A percentile compares a stretch with the other conserved stretches of the same genome.
phyloP scores from a whole-genome alignment of 805 yeast species.

The Middelhovenomyces tepae region DNA sequence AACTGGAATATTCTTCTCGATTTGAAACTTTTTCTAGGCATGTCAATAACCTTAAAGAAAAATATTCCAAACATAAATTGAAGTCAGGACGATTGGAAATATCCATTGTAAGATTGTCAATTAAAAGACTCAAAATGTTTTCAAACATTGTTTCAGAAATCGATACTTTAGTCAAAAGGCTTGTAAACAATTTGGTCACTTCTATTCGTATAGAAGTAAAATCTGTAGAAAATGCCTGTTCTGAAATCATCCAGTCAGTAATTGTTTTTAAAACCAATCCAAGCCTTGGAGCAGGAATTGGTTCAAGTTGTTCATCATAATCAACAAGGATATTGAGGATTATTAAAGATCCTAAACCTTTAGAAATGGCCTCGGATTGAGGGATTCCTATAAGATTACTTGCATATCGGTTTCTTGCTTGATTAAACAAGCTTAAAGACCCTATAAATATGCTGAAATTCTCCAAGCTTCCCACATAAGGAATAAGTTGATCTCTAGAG shows the following conservation, averaged over 20 bases:
- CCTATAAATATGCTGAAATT: background rate
- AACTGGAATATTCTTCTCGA: slow-evolving; percentile 24
- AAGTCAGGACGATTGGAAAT: slow-evolving; percentile 8
- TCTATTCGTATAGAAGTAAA: slow-evolving; percentile 46
- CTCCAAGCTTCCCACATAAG: slow-evolving; percentile 7
- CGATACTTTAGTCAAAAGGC: slow-evolving; percentile 10
- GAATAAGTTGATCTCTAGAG: no score
- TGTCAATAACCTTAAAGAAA: slow-evolving; percentile 38
- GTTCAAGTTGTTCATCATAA: slow-evolving; percentile 27
- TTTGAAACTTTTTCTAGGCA: slow-evolving; percentile 21
- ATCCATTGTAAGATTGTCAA: slow-evolving; percentile 15
- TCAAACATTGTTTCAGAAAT: slow-evolving; percentile 14
- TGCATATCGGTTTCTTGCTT: slow-evolving; percentile 49
- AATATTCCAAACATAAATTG: slow-evolving; percentile 30
- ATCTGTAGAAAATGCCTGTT: slow-evolving; percentile 46
- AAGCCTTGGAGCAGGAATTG: slow-evolving; percentile 56
- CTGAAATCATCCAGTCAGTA: slow-evolving; percentile 52
- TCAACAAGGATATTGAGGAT: slow-evolving; percentile 37
- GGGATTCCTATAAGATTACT: slow-evolving; percentile 26
- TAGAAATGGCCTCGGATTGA: slow-evolving; percentile 3
- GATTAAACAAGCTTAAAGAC: background rate
- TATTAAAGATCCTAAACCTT: slow-evolving; percentile 40
- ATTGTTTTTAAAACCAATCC: slow-evolving; percentile 51
- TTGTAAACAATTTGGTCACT: slow-evolving; percentile 38
- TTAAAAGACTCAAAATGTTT: slow-evolving; percentile 7